Conservation (phyloP, 1,284 basidiomycete genomes). For the Ganoderma lucidum region DNA sequence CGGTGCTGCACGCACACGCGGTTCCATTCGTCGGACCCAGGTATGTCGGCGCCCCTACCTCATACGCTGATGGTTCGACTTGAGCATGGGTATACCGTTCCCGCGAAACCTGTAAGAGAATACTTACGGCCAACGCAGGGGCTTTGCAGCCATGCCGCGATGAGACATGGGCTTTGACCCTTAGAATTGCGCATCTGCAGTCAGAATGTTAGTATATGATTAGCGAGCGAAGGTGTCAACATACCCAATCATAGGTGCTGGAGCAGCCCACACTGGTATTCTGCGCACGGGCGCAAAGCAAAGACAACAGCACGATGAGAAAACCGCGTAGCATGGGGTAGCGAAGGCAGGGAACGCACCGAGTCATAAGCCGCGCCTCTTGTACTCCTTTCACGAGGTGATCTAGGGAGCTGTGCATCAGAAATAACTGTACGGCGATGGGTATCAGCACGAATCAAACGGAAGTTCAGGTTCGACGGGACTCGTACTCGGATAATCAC, state of each 20-base stretch:
- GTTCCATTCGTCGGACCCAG: background rate
- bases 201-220: background rate
- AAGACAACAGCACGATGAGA: background rate
- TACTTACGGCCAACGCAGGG: background rate
- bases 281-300: background rate
- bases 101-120: background rate
- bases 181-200: slow-evolving; percentile 6
- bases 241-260: background rate
- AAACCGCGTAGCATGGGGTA: background rate
- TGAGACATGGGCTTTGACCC: slow-evolving; percentile 9
- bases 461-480: background rate
- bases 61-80: background rate
- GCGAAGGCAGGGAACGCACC: background rate
- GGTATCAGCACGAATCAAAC: background rate
- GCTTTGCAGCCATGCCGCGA: slow-evolving; percentile 1
- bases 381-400: background rate
- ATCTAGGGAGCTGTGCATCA: background rate
- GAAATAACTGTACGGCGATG: background rate
- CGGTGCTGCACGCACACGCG: slow-evolving; percentile 1
- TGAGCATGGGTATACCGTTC: background rate
- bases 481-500: background rate
- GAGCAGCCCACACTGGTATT: slow-evolving; percentile 3
- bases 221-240: background rate
- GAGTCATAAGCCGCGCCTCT: background rate
- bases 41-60: background rate